Conservation (phyloP, 2,329 filamentous ascomycete genomes). For the Raffaelea arxii region DNA sequence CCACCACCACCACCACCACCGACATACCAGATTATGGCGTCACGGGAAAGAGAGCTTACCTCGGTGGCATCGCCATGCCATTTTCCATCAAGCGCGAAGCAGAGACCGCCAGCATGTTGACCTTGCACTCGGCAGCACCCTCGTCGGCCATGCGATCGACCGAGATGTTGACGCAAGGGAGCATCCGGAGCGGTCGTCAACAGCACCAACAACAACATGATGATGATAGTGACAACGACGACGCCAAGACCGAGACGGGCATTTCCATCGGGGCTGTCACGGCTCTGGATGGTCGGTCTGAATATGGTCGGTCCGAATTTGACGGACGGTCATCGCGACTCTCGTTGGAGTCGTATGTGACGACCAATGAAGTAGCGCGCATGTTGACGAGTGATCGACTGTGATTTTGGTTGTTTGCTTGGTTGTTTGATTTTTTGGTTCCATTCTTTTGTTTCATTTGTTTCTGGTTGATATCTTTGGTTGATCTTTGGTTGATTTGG, state of each 20-base stretch:
- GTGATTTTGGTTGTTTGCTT: neutral
- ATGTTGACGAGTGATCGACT: neutral
- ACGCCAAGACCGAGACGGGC: neutral
- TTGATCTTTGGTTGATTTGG: too few species aligned
- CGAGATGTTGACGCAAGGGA: constrained; percentile 8
- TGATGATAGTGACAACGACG: neutral
- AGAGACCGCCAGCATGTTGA: constrained; percentile 61
- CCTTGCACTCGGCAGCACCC: constrained; percentile 36
- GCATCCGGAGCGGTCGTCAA: too few species aligned
- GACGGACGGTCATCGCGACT: neutral
- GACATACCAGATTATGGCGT: constrained; percentile 36
- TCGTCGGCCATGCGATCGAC: constrained; percentile 14
- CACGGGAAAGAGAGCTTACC: constrained; percentile 53
- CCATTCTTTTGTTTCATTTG: neutral
- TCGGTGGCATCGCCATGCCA: constrained; percentile 61
- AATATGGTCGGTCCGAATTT: too few species aligned
- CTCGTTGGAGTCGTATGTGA: neutral
- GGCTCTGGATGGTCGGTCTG: neutral
- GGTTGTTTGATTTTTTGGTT: neutral
- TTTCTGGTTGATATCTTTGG: too few species aligned
- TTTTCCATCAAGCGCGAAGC: constrained; percentile 58
- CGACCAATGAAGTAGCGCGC: neutral
- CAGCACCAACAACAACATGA: neutral
- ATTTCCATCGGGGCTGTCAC: neutral
- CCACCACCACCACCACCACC: too few species aligned